Evolutionary conservation across 768 basidiomycete species (phyloP).

Genomic region (Rhodotorula toruloides): DNA sequence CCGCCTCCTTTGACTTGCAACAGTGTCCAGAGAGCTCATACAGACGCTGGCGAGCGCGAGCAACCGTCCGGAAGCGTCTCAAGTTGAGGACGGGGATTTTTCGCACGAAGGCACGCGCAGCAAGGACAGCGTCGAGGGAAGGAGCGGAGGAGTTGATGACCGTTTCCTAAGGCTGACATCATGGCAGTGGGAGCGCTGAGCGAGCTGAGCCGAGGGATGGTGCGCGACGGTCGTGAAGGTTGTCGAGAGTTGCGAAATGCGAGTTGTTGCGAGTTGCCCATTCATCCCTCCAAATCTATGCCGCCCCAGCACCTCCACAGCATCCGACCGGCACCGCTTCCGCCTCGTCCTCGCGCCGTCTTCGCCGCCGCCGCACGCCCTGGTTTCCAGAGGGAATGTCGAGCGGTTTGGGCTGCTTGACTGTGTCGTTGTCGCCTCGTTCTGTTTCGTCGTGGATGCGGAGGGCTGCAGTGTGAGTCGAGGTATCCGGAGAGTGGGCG

Average conservation of each 20-base stretch:
- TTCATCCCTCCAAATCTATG: not conserved
- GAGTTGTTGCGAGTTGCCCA: not conserved
- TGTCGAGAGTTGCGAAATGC: not conserved
- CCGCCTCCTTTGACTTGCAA: too few relatives aligned
- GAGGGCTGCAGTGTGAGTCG: slow-evolving; percentile 4
- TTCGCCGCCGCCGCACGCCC: slow-evolving; percentile 7
- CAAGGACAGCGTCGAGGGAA: too few relatives aligned
- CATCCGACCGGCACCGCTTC: not conserved
- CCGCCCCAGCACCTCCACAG: not conserved
- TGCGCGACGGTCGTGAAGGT: too few relatives aligned
- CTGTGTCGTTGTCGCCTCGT: slow-evolving; percentile 72
- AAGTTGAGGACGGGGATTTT: too few relatives aligned
- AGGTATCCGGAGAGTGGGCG: not conserved
- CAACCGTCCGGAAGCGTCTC: too few relatives aligned
- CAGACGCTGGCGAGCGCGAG: too few relatives aligned
- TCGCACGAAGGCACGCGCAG: too few relatives aligned
- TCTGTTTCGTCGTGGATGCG: slow-evolving; percentile 66
- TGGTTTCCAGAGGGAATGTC: not conserved
- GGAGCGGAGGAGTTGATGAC: too few relatives aligned
- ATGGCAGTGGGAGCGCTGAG: too few relatives aligned
- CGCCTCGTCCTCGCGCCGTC: not conserved
- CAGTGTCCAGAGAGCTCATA: too few relatives aligned
- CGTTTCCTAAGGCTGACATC: too few relatives aligned
- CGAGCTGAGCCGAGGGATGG: too few relatives aligned
- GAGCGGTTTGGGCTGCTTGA: slow-evolving; percentile 55